Percentiles rank a stretch among this genome's conserved stretches.
Conservation (phyloP, 352 stramenopile species). For the Paralagenidium karlingii region DNA sequence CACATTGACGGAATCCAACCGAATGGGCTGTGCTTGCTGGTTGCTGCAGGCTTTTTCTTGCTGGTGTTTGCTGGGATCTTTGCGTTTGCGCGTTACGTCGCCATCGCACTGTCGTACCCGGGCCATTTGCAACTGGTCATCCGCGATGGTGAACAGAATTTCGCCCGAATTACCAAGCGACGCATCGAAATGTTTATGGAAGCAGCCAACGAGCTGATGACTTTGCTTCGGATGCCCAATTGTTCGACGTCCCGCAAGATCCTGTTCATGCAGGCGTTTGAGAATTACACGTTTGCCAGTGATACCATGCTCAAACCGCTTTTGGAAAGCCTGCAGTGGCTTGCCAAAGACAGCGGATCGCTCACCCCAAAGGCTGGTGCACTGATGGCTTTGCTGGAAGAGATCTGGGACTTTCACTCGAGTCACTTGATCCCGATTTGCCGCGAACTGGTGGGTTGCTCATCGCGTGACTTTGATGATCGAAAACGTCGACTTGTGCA, state of each 20-base stretch:
- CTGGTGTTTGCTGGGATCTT: conserved; percentile 20
- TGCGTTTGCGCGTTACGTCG: conserved; percentile 25
- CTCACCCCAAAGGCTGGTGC: not conserved
- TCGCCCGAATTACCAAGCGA: conserved; percentile 52
- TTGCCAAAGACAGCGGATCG: not conserved
- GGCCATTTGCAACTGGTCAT: conserved; percentile 67
- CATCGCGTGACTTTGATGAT: no score
- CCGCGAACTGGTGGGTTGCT: no score
- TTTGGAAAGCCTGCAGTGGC: conserved; percentile 28
- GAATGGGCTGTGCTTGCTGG: conserved; percentile 30
- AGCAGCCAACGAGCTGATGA: conserved; percentile 30
- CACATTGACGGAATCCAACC: no score
- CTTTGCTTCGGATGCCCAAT: conserved; percentile 16
- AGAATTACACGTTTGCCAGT: conserved; percentile 54
- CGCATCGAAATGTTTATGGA: conserved; percentile 59
- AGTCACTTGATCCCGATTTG: no score
- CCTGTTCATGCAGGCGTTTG: conserved; percentile 43
- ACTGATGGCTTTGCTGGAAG: no score
- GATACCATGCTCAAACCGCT: conserved; percentile 52
- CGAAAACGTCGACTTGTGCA: conserved; percentile 1
- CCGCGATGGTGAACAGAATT: conserved; percentile 67
- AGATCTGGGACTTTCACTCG: no score
- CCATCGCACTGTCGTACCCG: conserved; percentile 51
- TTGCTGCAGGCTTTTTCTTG: conserved; percentile 25
- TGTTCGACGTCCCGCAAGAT: conserved; percentile 11